Conservation (phyloP, 2,329 filamentous ascomycete genomes). For the Ophiosphaerella korrae region DNA sequence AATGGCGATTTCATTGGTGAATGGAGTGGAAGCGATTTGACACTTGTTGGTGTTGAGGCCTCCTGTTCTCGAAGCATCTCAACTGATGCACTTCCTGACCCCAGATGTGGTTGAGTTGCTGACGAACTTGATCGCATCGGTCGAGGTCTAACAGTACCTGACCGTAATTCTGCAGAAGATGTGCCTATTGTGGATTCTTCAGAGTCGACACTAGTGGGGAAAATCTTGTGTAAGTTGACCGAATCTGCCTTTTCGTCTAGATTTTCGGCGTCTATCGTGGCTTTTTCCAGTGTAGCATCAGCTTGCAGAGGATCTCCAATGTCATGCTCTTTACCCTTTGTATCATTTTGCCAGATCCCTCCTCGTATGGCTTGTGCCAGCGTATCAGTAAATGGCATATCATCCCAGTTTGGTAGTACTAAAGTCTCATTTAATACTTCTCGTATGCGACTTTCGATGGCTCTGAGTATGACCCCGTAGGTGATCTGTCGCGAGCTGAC, state of each 20-base stretch:
- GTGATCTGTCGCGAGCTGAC: constrained; percentile 95
- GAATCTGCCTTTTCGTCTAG: constrained; percentile 27
- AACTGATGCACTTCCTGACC: constrained; percentile 68
- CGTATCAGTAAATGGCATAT: constrained; percentile 87
- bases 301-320: constrained; percentile 17
- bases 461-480: constrained; percentile 85
- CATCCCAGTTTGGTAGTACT: constrained; percentile 94
- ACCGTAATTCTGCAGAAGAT: constrained; percentile 30
- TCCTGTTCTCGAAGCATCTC: constrained; percentile 57
- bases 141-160: constrained; percentile 51
- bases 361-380: constrained; percentile 78
- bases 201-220: constrained; percentile 26
- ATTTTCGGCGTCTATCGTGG: constrained; percentile 23
- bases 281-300: constrained; percentile 15
- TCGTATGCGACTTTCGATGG: constrained; percentile 93
- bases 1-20: constrained; percentile 58
- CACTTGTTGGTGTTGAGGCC: constrained; percentile 66
- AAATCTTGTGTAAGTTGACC: constrained; percentile 25
- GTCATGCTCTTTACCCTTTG: constrained; percentile 17
- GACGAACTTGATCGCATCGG: constrained; percentile 65
- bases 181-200: constrained; percentile 24
- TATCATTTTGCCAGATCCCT: constrained; percentile 70
- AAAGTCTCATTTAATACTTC: constrained; percentile 92
- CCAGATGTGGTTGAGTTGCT: constrained; percentile 70
- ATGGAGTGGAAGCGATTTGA: constrained; percentile 64